A percentile compares a stretch with the other conserved stretches of the same genome.
These are phyloP conservation scores for Penicillium angulare DNA, from an alignment of 495 filamentous ascomycete genomes.

Conservation along the genomic window DNA sequence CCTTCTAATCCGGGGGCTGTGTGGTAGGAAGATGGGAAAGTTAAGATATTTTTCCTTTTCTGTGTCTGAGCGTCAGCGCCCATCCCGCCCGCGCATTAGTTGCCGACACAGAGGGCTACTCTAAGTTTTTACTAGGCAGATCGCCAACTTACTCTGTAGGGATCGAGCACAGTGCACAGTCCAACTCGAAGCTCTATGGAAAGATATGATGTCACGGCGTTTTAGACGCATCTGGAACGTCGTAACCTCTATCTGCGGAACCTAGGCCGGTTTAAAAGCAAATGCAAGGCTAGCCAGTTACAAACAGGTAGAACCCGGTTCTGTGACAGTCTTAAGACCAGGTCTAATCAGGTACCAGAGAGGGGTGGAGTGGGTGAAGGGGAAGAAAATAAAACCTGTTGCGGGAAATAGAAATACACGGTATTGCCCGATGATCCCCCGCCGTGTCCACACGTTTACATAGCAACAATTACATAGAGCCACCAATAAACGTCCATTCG, in stretches of 20 bases:
- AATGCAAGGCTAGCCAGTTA: neutral
- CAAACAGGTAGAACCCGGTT: neutral
- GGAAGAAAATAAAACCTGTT: neutral
- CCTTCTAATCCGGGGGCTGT: neutral
- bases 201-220: constrained; percentile 18
- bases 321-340: neutral
- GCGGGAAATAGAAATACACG: neutral
- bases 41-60: constrained; percentile 3
- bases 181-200: too few species aligned
- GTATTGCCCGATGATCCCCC: too few species aligned
- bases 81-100: constrained; percentile 20
- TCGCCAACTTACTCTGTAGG: constrained; percentile 4
- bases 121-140: neutral
- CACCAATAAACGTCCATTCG: too few species aligned
- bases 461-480: too few species aligned
- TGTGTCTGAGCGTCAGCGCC: constrained; percentile 6
- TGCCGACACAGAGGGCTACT: constrained; percentile 9
- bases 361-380: neutral
- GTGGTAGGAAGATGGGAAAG: neutral
- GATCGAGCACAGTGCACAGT: constrained; percentile 1
- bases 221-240: neutral
- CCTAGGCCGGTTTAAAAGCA: too few species aligned
- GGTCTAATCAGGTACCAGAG: neutral
- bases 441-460: too few species aligned
- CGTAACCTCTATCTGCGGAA: neutral